Evolutionary conservation across 192 early-diverging fungal genomes (phyloP), one percentile per base, ranked within the genome.

Genomic region (Backusella westeae): DNA sequence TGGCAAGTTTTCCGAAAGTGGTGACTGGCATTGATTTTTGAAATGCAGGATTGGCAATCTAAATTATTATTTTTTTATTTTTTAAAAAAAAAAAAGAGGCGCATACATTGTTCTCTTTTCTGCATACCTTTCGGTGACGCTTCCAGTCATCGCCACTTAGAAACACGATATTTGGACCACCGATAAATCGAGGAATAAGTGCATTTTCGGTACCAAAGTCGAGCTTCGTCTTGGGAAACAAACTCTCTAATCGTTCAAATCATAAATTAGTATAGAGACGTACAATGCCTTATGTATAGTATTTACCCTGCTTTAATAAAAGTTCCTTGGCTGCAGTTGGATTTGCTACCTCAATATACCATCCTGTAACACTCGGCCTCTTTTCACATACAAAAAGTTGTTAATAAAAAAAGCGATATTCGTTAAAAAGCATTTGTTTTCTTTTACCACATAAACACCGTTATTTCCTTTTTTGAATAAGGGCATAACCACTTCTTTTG

Each of bases 1-100:
- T 26, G 21, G 63, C 26, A 29, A 77, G 44, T 6, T 41, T 36
- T 14, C 59, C 36, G 12, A 77, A 77, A 7, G 72, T 26, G 15
- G 72, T 32, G 4, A 72, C 71, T 12, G 76, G 76, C 35, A 67
- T 17, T 8, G 76, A 32, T 38, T 42, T 38, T 34, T 46, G 69
- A 34, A 77, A 72, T 5, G 71, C 69, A 1, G 76, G 76, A 63
- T 77, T 77, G 23, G 65, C 63, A 26, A 72, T 72, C 76, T 77
- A 72, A 32, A 1, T 32, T 32, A 26, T 21, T 23, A 23, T 23
- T 36, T 23, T 52, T 6, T 52, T 19, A 34, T n/a, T 15, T 10
- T 41, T 29, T 29, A 1, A 29, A 17, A 23, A 26, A 35, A 17
- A 4, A 12, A 21, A 63, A 34, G 0, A 70, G 32, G 10, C 42